Conservation (phyloP, 2,329 filamentous ascomycete species). For the Blastomyces silverae region DNA sequence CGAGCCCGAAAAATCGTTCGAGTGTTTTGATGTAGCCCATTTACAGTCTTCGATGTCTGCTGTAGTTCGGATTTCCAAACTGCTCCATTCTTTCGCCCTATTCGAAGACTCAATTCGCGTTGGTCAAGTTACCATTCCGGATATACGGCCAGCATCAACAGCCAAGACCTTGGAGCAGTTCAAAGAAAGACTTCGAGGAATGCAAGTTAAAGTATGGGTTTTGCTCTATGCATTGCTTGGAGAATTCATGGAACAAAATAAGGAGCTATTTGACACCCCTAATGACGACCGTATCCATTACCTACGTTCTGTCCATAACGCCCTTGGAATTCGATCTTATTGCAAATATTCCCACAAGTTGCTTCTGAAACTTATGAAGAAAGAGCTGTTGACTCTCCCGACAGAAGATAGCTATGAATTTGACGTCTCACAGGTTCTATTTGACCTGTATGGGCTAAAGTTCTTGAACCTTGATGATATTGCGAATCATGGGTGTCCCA, state of each 20-base stretch:
- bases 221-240: slow-evolving; percentile 75
- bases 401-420: slow-evolving; percentile 76
- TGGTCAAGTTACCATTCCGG: slow-evolving; percentile 60
- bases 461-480: slow-evolving; percentile 63
- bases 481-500: slow-evolving; percentile 70
- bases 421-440: slow-evolving; percentile 78
- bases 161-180: slow-evolving; percentile 43
- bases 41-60: slow-evolving; percentile 65
- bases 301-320: slow-evolving; percentile 73
- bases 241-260: slow-evolving; percentile 63
- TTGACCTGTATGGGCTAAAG: slow-evolving; percentile 74
- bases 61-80: slow-evolving; percentile 61
- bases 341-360: slow-evolving; percentile 81
- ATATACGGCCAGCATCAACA: slow-evolving; percentile 45
- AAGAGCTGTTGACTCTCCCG: slow-evolving; percentile 70
- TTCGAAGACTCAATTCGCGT: slow-evolving; percentile 81
- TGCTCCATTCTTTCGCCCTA: slow-evolving; percentile 72
- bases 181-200: slow-evolving; percentile 69
- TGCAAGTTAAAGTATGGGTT: slow-evolving; percentile 83
- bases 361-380: slow-evolving; percentile 81
- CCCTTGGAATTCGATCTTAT: slow-evolving; percentile 73
- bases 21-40: slow-evolving; percentile 76
- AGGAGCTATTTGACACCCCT: slow-evolving; percentile 56
- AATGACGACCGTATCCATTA: slow-evolving; percentile 71
- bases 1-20: slow-evolving; percentile 60